These are phyloP conservation scores for Rhododendron kiyosumense DNA, from an alignment of 148 eudicot genomes.

Conservation along the genomic window DNA sequence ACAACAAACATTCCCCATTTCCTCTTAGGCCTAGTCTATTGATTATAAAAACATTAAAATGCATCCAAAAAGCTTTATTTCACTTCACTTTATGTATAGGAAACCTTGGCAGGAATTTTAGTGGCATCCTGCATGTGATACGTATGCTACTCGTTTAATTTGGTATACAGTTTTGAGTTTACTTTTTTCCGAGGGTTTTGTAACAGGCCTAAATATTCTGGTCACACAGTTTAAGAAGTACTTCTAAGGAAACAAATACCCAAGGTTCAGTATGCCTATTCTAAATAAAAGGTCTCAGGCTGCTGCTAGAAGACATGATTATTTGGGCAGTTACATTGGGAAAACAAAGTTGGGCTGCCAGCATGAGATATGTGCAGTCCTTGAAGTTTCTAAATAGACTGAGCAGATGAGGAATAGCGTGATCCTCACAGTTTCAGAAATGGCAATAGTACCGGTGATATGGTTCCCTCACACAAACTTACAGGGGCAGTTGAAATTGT, in stretches of 20 bases:
- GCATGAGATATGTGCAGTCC: neutral
- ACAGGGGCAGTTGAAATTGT: neutral
- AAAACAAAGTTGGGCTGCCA: neutral
- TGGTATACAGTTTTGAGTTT: neutral
- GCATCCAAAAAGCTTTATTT: neutral
- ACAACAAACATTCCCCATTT: constrained; percentile 24
- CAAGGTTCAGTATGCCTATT: neutral
- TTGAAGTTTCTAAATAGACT: neutral
- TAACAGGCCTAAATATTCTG: neutral
- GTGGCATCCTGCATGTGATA: constrained; percentile 50
- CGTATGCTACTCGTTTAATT: neutral
- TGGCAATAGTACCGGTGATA: neutral
- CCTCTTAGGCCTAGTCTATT: constrained; percentile 28
- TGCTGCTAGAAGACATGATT: neutral
- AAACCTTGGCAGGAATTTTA: neutral
- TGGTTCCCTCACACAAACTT: neutral
- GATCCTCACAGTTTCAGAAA: neutral
- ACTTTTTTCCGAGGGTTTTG: constrained; percentile 21
- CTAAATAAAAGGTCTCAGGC: neutral
- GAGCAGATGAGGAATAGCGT: neutral
- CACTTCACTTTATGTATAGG: neutral
- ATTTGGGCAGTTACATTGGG: neutral
- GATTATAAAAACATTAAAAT: constrained; percentile 48
- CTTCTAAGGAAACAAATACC: neutral
- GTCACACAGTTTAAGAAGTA: neutral